A percentile compares a stretch with the other conserved stretches of the same genome.
Evolutionary conservation across 2,329 filamentous ascomycete genomes (phyloP).

Genomic region (Coniochaeta sp.): DNA sequence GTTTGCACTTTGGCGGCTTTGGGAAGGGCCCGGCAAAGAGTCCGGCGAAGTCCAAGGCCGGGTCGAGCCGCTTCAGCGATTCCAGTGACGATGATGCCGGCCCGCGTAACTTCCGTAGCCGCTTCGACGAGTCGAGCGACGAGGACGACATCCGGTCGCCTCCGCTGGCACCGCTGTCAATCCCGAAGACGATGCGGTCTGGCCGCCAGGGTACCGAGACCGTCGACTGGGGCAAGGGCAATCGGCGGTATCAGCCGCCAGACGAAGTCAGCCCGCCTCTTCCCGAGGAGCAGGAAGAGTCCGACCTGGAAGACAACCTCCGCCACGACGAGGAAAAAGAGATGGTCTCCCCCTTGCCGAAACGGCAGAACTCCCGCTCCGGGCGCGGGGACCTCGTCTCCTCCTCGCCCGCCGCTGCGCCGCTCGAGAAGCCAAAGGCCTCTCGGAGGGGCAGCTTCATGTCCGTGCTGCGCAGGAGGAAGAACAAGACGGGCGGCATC

Average conservation of each 20-base stretch:
- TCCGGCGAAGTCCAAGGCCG: conserved; percentile 22
- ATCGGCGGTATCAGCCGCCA: background rate
- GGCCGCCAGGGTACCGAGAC: background rate
- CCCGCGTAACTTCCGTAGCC: conserved; percentile 37
- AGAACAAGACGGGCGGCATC: conserved; percentile 44
- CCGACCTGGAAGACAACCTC: conserved; percentile 34
- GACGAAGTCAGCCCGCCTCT: conserved; percentile 23
- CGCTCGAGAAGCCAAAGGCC: conserved; percentile 10
- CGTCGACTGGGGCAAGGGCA: background rate
- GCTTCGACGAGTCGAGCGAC: conserved; percentile 67
- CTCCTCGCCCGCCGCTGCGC: conserved; percentile 12
- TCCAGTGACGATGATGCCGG: conserved; percentile 54
- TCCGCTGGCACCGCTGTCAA: conserved; percentile 19
- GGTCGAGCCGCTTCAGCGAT: conserved; percentile 48
- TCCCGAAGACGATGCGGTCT: conserved; percentile 12
- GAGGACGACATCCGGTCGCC: conserved; percentile 40
- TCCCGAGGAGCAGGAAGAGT: conserved; percentile 39
- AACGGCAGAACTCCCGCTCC: conserved; percentile 27
- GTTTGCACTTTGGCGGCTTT: conserved; percentile 22
- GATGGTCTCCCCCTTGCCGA: background rate
- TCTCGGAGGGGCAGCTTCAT: conserved; percentile 43
- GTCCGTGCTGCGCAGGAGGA: conserved; percentile 58
- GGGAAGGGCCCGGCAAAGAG: conserved; percentile 9
- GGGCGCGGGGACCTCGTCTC: conserved; percentile 27
- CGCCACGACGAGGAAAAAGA: background rate